phyloP scores from a whole-genome alignment of 495 filamentous ascomycete genomes.

The Penicillium samsonianum region DNA sequence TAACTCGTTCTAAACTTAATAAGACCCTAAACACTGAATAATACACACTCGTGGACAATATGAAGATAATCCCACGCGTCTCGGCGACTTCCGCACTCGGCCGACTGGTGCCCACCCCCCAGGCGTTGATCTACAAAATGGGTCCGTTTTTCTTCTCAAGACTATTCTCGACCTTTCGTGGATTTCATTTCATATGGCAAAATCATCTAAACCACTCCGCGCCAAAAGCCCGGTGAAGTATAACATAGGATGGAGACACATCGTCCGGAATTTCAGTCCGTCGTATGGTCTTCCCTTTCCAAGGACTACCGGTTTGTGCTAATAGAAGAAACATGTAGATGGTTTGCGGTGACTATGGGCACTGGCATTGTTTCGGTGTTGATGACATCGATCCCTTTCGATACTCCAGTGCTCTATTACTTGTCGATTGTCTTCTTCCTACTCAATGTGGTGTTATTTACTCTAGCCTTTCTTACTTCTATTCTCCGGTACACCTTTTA shows the following conservation, averaged over 20 bases:
- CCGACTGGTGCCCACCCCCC: neutral
- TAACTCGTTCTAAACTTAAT: neutral
- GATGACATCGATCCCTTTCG: constrained; percentile 42
- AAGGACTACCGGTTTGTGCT: neutral
- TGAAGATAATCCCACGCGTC: neutral
- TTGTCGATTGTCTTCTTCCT: constrained; percentile 47
- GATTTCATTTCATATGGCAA: neutral
- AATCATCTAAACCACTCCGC: neutral
- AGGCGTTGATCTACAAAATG: neutral
- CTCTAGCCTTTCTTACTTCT: constrained; percentile 36
- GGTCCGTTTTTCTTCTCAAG: neutral
- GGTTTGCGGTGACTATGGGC: constrained; percentile 53
- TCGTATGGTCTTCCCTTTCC: constrained; percentile 33
- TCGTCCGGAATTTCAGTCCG: constrained; percentile 51
- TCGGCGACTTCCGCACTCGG: neutral
- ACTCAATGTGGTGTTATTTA: constrained; percentile 47
- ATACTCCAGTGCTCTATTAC: constrained; percentile 37
- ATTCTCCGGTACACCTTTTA: constrained; percentile 49
- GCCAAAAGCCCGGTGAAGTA: constrained; percentile 20
- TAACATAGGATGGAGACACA: constrained; percentile 42
- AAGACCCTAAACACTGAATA: neutral
- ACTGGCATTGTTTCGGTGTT: constrained; percentile 52
- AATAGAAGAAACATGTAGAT: constrained; percentile 23
- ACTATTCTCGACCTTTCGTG: neutral
- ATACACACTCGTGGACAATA: neutral